Evolutionary conservation across 106 monocot genomes (phyloP), one percentile per base, ranked within the genome.

Genomic region (Apostasia ramifera): DNA sequence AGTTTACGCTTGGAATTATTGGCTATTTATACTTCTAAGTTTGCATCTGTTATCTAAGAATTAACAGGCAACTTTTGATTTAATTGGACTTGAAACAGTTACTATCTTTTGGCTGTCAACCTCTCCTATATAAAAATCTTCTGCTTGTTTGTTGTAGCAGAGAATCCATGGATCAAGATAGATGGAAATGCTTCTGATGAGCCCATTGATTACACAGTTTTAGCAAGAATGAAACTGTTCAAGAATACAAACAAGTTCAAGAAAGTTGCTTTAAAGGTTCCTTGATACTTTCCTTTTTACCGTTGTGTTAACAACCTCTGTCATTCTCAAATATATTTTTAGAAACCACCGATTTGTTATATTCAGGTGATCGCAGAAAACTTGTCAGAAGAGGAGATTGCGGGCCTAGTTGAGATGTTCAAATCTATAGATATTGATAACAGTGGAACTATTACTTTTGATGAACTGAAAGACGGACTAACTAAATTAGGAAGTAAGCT

Each of bases 321-420:
- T 41, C 14, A 40, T 7, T 40, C 9, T 13, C 38, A 4, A 42
- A 38, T 53, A 59, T 40, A 50, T 8, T 44, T 55, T 37, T 41
- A 3, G 42, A 44, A n/a, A 14, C 6, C n/a, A 2, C 14, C 12
- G 37, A 3, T 66, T 63, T 50, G 42, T 8, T 69, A 45, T 26
- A 3, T 52, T 53, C 57, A 93, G 93, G 93, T 93, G 47, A 78
- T 93, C 67, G 93, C 93, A 70, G 84, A 93, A 60, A 86, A 76
- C 68, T 67, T 89, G 46, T 89, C 86, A 53, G 89, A 93, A 78
- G 93, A 93, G 72, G 93, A 93, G 76, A 89, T 86, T 59, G 72
- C 76, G 69, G 93, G 93, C 13, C 67, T 93, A 59, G 84, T 84
- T 59, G 84, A 89, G 56, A 80, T 93, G 77, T 92, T 92, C 66